A percentile compares a stretch with the other conserved stretches of the same genome.
phyloP scores from a whole-genome alignment of 1,139 yeast genomes.

The Ogataea hybrid region DNA sequence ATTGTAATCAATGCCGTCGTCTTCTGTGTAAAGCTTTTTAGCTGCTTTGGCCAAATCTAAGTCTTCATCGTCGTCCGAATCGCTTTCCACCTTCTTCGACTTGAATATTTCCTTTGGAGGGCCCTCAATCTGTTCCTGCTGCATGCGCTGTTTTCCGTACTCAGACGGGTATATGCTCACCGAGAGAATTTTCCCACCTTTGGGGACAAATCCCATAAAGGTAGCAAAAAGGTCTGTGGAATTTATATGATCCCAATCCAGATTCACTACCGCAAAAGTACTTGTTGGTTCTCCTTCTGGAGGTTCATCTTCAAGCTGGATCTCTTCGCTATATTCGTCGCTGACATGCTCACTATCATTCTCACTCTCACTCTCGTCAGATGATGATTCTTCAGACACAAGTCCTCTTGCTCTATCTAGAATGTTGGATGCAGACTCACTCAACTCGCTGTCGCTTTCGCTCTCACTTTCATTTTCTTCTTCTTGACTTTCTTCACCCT shows the following conservation, averaged over 20 bases:
- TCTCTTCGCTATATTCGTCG: slow-evolving; percentile 10
- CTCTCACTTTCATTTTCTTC: slow-evolving; percentile 34
- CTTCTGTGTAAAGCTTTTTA: slow-evolving; percentile 66
- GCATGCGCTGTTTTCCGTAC: slow-evolving; percentile 91
- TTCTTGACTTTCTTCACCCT: slow-evolving; percentile 35
- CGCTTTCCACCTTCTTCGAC: slow-evolving; percentile 32
- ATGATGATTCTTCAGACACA: slow-evolving; percentile 35
- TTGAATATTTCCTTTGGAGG: slow-evolving; percentile 85
- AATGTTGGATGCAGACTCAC: slow-evolving; percentile 12
- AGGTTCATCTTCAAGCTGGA: slow-evolving; percentile 53
- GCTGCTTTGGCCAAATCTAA: slow-evolving; percentile 48
- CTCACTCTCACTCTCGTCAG: slow-evolving; percentile 20
- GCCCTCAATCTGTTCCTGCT: slow-evolving; percentile 85
- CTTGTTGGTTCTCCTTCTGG: slow-evolving; percentile 84
- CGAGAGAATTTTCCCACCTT: slow-evolving; percentile 65
- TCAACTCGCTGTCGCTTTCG: slow-evolving; percentile 34
- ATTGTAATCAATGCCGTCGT: slow-evolving; percentile 71
- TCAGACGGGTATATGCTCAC: slow-evolving; percentile 87
- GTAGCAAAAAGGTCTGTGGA: slow-evolving; percentile 91
- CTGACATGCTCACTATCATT: slow-evolving; percentile 26
- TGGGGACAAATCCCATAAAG: slow-evolving; percentile 81
- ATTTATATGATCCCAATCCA: slow-evolving; percentile 95
- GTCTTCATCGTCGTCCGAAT: slow-evolving; percentile 38
- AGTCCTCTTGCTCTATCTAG: slow-evolving; percentile 58
- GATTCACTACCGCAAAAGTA: slow-evolving; percentile 85